Evolutionary conservation across 2,329 filamentous ascomycete genomes (phyloP).

Genomic region (Cercospora janseana): DNA sequence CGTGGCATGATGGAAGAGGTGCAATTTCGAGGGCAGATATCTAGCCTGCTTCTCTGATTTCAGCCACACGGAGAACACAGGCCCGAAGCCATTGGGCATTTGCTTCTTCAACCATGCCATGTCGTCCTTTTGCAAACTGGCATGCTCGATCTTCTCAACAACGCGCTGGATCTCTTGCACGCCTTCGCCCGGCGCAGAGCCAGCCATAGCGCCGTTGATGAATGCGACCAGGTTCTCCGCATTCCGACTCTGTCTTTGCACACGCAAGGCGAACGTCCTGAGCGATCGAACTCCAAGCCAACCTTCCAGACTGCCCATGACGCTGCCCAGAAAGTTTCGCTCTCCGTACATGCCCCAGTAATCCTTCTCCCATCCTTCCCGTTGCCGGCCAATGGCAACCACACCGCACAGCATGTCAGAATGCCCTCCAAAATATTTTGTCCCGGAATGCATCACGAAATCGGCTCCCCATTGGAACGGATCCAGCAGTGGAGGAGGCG

Average conservation of each 20-base stretch:
- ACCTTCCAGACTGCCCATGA: conserved; percentile 85
- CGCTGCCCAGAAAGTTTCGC: conserved; percentile 72
- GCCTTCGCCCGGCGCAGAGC: conserved; percentile 41
- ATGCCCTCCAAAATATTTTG: conserved; percentile 95
- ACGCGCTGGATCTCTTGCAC: conserved; percentile 48
- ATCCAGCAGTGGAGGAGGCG: conserved; percentile 82
- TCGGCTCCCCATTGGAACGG: conserved; percentile 81
- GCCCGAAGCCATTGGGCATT: conserved; percentile 88
- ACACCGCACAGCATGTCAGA: conserved; percentile 90
- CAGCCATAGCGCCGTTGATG: conserved; percentile 55
- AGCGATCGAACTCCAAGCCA: conserved; percentile 89
- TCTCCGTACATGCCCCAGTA: conserved; percentile 62
- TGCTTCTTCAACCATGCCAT: conserved; percentile 72
- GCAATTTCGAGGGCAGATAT: conserved; percentile 71
- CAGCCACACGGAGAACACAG: conserved; percentile 77
- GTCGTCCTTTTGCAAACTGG: conserved; percentile 71
- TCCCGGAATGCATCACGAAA: conserved; percentile 85
- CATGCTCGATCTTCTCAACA: conserved; percentile 68
- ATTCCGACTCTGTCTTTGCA: conserved; percentile 71
- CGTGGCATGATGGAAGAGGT: conserved; percentile 90
- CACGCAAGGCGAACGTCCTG: conserved; percentile 79
- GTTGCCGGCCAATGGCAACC: conserved; percentile 58
- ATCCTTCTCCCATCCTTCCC: conserved; percentile 51
- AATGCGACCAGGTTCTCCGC: conserved; percentile 69
- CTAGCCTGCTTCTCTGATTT: conserved; percentile 61